Evolutionary conservation across 768 basidiomycete genomes (phyloP).

Genomic region (Pleurotus platypus): DNA sequence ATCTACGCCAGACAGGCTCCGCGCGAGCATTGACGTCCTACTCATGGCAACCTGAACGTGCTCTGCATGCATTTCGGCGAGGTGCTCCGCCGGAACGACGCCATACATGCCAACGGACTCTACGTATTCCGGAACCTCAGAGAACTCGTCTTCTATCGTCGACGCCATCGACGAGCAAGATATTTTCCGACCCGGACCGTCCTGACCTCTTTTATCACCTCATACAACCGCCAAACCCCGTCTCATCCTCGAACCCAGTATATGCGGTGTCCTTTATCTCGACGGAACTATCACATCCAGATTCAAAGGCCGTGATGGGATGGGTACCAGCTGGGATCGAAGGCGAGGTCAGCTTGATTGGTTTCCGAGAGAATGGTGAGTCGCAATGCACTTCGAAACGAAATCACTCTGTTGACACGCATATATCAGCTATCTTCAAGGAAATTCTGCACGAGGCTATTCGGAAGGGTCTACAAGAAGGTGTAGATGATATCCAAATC

Average conservation of each 20-base stretch:
- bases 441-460: conserved; percentile 59
- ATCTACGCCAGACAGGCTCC: too few relatives aligned
- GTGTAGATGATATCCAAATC: conserved; percentile 61
- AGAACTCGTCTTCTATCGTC: not conserved
- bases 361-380: conserved; percentile 74
- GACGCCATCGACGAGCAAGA: not conserved
- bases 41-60: too few relatives aligned
- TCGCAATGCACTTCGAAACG: not conserved
- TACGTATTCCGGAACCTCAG: too few relatives aligned
- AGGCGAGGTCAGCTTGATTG: conserved; percentile 49
- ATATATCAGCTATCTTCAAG: conserved; percentile 51
- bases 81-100: too few relatives aligned
- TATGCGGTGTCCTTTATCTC: conserved; percentile 68
- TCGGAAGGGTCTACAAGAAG: conserved; percentile 47
- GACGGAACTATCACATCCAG: conserved; percentile 35
- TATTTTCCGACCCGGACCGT: conserved; percentile 50
- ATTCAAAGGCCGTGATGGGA: conserved; percentile 58
- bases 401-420: not conserved
- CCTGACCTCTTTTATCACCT: conserved; percentile 72
- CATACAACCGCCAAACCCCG: conserved; percentile 47
- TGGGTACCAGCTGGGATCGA: conserved; percentile 58
- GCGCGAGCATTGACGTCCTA: too few relatives aligned
- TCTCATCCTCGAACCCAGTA: conserved; percentile 40
- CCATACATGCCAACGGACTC: too few relatives aligned
- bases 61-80: too few relatives aligned